phyloP scores from a whole-genome alignment of 2,329 filamentous ascomycete species.

The Beauveria caledonica region DNA sequence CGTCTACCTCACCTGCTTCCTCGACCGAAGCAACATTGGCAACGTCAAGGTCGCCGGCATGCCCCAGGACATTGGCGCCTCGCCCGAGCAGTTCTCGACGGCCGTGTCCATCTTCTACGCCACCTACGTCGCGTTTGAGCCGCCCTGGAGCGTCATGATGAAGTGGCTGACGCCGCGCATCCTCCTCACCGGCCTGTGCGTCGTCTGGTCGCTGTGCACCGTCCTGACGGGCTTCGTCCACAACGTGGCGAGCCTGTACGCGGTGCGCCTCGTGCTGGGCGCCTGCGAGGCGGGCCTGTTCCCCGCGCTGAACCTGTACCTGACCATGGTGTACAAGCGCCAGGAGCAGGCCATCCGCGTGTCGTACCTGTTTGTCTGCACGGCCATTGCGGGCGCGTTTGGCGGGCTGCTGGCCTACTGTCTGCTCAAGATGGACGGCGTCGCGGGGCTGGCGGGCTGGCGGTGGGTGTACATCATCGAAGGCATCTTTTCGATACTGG shows the following conservation, averaged over 20 bases:
- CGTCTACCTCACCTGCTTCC: slow-evolving; percentile 45
- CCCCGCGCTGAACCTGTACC: slow-evolving; percentile 20
- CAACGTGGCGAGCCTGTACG: slow-evolving; percentile 21
- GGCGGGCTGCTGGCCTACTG: slow-evolving; percentile 39
- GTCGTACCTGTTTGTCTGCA: slow-evolving; percentile 38
- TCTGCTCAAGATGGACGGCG: slow-evolving; percentile 36
- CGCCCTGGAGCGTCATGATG: slow-evolving; percentile 24
- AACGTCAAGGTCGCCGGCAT: slow-evolving; percentile 27
- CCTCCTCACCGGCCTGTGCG: slow-evolving; percentile 20
- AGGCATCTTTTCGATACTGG: slow-evolving; percentile 34
- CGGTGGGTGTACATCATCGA: slow-evolving; percentile 44
- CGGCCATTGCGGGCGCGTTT: slow-evolving; percentile 39
- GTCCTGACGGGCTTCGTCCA: slow-evolving; percentile 23
- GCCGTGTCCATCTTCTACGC: slow-evolving; percentile 26
- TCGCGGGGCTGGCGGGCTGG: slow-evolving; percentile 37
- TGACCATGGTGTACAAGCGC: slow-evolving; percentile 28
- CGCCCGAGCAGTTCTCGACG: slow-evolving; percentile 23
- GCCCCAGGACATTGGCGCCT: slow-evolving; percentile 24
- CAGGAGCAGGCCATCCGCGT: slow-evolving; percentile 47
- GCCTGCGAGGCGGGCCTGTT: slow-evolving; percentile 20
- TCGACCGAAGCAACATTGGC: slow-evolving; percentile 46
- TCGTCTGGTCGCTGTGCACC: slow-evolving; percentile 22
- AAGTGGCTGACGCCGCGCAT: slow-evolving; percentile 25
- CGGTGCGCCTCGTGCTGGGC: slow-evolving; percentile 19
- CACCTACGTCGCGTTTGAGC: slow-evolving; percentile 24